phyloP scores from a whole-genome alignment of 495 filamentous ascomycete species.

The Neurospora discreta region DNA sequence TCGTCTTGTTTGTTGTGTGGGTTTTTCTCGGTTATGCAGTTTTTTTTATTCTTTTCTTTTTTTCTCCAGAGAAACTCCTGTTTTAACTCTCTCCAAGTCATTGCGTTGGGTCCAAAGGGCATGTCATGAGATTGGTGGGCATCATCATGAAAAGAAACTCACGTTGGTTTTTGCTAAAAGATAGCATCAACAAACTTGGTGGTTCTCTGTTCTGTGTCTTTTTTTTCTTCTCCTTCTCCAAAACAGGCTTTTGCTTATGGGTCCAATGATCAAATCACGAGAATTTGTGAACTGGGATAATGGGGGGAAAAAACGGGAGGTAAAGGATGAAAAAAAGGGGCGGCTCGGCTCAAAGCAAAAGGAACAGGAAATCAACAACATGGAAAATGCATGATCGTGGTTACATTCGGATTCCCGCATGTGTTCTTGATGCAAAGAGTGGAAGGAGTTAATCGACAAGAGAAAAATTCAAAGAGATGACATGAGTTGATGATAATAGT shows the following conservation, averaged over 20 bases:
- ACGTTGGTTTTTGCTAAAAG: too few species aligned
- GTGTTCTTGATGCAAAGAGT: not conserved
- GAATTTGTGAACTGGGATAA: too few species aligned
- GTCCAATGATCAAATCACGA: not conserved
- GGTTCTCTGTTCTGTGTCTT: not conserved
- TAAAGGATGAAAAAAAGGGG: not conserved
- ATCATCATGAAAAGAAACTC: not conserved
- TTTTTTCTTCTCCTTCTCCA: not conserved
- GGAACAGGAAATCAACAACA: not conserved
- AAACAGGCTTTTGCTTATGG: slow-evolving; percentile 3
- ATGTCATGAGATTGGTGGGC: not conserved
- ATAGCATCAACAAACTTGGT: not conserved
- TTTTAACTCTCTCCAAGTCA: not conserved
- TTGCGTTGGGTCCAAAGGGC: not conserved
- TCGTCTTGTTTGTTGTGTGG: not conserved
- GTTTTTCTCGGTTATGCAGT: not conserved
- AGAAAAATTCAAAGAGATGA: not conserved
- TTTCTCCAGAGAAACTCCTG: not conserved
- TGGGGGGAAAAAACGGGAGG: not conserved
- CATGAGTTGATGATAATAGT: not conserved
- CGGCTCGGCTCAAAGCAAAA: not conserved
- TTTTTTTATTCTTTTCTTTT: not conserved
- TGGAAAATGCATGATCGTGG: not conserved
- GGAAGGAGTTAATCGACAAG: not conserved
- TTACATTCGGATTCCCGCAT: not conserved